phyloP scores from a whole-genome alignment of 192 early-diverging fungal species.

The Diversispora epigaea region DNA sequence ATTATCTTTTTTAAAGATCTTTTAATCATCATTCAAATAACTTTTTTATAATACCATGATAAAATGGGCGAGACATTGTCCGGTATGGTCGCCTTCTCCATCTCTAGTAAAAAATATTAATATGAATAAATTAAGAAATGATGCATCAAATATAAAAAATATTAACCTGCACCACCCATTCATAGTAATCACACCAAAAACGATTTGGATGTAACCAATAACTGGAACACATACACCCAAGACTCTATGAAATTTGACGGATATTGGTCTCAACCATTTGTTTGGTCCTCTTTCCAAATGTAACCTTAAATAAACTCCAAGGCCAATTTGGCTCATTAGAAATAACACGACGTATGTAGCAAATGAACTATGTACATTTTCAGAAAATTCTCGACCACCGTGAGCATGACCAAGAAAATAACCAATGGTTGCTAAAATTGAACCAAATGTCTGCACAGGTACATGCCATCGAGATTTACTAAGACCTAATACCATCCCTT shows the following conservation, averaged over 20 bases:
- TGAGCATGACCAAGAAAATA: conserved; percentile 64
- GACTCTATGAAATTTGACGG: conserved; percentile 51
- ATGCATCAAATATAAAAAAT: background rate
- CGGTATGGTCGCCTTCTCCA: conserved; percentile 43
- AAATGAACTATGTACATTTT: conserved; percentile 66
- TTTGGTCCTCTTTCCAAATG: conserved; percentile 58
- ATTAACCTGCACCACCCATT: conserved; percentile 57
- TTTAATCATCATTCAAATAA: too few relatives aligned
- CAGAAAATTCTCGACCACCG: conserved; percentile 58
- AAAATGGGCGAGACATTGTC: conserved; percentile 69
- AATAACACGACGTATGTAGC: conserved; percentile 60
- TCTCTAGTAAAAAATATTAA: background rate
- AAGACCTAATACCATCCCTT: conserved; percentile 60
- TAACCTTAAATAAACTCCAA: conserved; percentile 61
- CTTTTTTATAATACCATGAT: conserved; percentile 48
- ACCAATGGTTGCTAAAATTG: conserved; percentile 48
- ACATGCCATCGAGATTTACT: conserved; percentile 60
- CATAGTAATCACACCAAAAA: conserved; percentile 64
- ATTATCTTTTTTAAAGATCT: too few relatives aligned
- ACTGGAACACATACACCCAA: conserved; percentile 53
- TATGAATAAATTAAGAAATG: background rate
- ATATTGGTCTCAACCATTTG: conserved; percentile 50
- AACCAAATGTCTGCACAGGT: conserved; percentile 55
- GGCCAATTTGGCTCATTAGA: conserved; percentile 48
- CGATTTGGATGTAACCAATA: conserved; percentile 63